Conservation (phyloP, 2,329 filamentous ascomycete genomes). For the Fusarium concolor region DNA sequence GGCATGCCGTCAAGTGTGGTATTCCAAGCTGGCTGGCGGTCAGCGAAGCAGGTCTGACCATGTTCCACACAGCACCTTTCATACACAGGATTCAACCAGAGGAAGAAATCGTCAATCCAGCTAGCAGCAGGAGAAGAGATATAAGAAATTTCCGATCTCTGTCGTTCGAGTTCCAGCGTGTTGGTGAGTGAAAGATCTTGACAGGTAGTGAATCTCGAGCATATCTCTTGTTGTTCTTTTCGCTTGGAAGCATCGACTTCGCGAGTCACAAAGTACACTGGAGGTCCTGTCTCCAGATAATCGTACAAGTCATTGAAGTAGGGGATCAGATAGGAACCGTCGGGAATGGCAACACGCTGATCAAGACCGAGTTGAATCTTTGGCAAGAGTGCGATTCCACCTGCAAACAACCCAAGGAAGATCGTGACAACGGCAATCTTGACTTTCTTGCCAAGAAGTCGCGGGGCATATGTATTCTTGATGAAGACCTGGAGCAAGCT, state of each 20-base stretch:
- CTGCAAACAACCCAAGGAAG: constrained; percentile 89
- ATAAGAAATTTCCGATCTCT: constrained; percentile 87
- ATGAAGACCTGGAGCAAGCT: constrained; percentile 88
- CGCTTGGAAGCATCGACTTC: constrained; percentile 83
- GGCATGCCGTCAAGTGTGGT: constrained; percentile 92
- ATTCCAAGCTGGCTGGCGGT: constrained; percentile 86
- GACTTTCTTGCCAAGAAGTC: constrained; percentile 80
- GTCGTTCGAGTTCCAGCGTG: constrained; percentile 92
- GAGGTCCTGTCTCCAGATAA: constrained; percentile 91
- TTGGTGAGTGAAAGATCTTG: constrained; percentile 86
- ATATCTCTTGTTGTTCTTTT: constrained; percentile 83
- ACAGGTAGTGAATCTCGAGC: constrained; percentile 91
- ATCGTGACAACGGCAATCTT: constrained; percentile 81
- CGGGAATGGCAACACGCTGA: constrained; percentile 92
- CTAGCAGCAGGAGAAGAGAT: constrained; percentile 89
- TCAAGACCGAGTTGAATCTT: constrained; percentile 89
- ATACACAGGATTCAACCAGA: constrained; percentile 90
- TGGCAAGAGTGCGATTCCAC: constrained; percentile 85
- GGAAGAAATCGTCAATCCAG: constrained; percentile 97
- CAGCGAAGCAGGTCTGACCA: constrained; percentile 80
- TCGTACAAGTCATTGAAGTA: constrained; percentile 97
- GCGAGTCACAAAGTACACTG: constrained; percentile 94
- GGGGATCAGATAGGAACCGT: constrained; percentile 91
- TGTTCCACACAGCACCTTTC: constrained; percentile 79
- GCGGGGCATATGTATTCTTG: constrained; percentile 87